Conservation (phyloP, 1,284 basidiomycete species). For the Xerocomus nothofagi region DNA sequence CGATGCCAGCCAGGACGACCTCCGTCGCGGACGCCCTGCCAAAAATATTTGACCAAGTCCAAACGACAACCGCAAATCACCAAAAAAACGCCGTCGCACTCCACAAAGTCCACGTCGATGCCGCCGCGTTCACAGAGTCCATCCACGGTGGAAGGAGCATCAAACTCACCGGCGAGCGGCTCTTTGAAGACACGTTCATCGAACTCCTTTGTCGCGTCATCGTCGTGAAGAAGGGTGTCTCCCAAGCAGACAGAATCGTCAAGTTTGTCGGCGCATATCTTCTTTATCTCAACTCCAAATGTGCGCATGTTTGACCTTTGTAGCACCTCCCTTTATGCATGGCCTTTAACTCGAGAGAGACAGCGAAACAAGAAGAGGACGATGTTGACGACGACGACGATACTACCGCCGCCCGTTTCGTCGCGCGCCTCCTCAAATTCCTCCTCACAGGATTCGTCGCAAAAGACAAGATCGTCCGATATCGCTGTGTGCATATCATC, state of each 20-base stretch:
- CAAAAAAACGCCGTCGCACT: conserved; percentile 90
- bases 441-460: conserved; percentile 83
- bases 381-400: conserved; percentile 67
- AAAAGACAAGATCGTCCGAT: conserved; percentile 89
- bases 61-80: conserved; percentile 82
- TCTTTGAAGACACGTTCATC: conserved; percentile 76
- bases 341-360: conserved; percentile 35
- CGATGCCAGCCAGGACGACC: conserved; percentile 18
- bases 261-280: conserved; percentile 87
- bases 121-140: conserved; percentile 56
- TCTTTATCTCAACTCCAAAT: conserved; percentile 76
- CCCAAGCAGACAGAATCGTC: conserved; percentile 77
- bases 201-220: conserved; percentile 73
- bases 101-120: conserved; percentile 78
- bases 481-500: conserved; percentile 77
- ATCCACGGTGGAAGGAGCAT: conserved; percentile 50
- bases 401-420: conserved; percentile 73
- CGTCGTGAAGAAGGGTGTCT: conserved; percentile 81
- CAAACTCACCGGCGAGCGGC: conserved; percentile 76
- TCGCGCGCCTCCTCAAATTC: conserved; percentile 72
- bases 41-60: conserved; percentile 80
- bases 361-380: conserved; percentile 40
- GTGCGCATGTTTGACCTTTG: conserved; percentile 41
- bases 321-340: background rate
- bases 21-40: conserved; percentile 20